Conservation (phyloP, 225 moss, liverwort and hornwort species). For the Asterella californica region DNA sequence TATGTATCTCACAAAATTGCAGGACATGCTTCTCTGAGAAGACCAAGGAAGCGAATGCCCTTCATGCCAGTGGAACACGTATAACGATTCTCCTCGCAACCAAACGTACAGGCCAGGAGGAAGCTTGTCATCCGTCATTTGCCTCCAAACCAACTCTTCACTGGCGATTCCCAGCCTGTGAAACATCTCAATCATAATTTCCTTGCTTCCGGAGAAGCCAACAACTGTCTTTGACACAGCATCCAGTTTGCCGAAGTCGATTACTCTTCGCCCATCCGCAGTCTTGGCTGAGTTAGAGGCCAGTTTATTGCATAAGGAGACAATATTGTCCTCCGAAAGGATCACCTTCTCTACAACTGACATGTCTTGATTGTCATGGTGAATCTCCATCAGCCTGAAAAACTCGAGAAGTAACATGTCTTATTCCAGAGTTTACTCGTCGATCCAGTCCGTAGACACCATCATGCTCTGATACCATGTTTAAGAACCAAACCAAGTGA, state of each 20-base stretch:
- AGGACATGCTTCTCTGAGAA: no score
- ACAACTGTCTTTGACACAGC: no score
- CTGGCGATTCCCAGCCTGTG: no score
- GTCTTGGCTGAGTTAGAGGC: slow-evolving; percentile 26
- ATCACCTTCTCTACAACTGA: slow-evolving; percentile 37
- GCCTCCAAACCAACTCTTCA: no score
- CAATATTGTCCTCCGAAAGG: slow-evolving; percentile 26
- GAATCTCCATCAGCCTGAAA: slow-evolving; percentile 32
- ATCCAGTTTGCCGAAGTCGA: slow-evolving; percentile 36
- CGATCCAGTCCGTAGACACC: no score
- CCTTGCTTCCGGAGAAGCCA: no score
- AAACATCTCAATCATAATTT: no score
- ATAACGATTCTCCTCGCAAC: no score
- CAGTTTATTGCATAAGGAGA: slow-evolving; percentile 37
- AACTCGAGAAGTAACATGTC: not conserved
- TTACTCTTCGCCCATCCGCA: slow-evolving; percentile 2
- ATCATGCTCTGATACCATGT: no score
- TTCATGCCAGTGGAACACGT: slow-evolving; percentile 28
- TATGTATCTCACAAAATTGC: slow-evolving; percentile 58
- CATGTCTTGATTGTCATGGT: slow-evolving; percentile 29
- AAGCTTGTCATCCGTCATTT: slow-evolving; percentile 22
- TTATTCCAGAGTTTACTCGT: no score
- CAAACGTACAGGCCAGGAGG: no score
- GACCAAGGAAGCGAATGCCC: slow-evolving; percentile 54
- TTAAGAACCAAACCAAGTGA: no score